Percentiles rank a stretch among this genome's conserved stretches.
These are phyloP conservation scores for Teratosphaeria gauchensis DNA, from an alignment of 2,329 filamentous ascomycete genomes.

Conservation along the genomic window DNA sequence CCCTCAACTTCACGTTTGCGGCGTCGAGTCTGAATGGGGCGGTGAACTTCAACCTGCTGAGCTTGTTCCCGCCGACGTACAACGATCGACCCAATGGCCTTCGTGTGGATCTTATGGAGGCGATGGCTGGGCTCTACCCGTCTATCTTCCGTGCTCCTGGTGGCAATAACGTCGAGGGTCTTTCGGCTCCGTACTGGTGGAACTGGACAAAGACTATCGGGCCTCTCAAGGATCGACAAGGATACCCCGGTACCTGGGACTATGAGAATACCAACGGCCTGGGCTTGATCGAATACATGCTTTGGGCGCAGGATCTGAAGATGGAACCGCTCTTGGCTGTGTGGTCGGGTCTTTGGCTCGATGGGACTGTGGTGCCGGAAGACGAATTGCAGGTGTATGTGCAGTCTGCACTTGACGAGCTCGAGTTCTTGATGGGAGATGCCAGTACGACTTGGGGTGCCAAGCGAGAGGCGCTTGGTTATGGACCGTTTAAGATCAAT, in stretches of 20 bases:
- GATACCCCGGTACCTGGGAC: conserved; percentile 46
- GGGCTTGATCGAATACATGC: conserved; percentile 54
- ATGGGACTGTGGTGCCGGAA: conserved; percentile 38
- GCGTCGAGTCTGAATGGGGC: conserved; percentile 27
- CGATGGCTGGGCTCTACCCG: conserved; percentile 21
- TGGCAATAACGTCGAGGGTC: conserved; percentile 45
- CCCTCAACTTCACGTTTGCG: conserved; percentile 40
- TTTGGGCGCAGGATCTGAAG: conserved; percentile 45
- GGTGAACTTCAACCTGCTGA: conserved; percentile 44
- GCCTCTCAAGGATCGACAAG: conserved; percentile 44
- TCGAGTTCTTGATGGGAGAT: conserved; percentile 53
- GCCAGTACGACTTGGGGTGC: conserved; percentile 47
- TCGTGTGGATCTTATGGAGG: conserved; percentile 40
- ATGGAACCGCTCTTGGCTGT: conserved; percentile 49
- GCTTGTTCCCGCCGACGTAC: conserved; percentile 46
- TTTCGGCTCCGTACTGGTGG: conserved; percentile 29
- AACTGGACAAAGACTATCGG: conserved; percentile 46
- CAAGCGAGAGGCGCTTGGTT: conserved; percentile 49
- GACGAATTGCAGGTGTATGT: conserved; percentile 40
- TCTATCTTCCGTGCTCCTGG: conserved; percentile 54
- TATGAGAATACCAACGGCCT: conserved; percentile 55
- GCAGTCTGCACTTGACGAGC: conserved; percentile 51
- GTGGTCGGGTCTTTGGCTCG: conserved; percentile 48
- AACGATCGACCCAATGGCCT: conserved; percentile 44
- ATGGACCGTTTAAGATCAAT: conserved; percentile 50